Conservation (phyloP, 139 green algal species). For the Raphidocelis subcapitata region DNA sequence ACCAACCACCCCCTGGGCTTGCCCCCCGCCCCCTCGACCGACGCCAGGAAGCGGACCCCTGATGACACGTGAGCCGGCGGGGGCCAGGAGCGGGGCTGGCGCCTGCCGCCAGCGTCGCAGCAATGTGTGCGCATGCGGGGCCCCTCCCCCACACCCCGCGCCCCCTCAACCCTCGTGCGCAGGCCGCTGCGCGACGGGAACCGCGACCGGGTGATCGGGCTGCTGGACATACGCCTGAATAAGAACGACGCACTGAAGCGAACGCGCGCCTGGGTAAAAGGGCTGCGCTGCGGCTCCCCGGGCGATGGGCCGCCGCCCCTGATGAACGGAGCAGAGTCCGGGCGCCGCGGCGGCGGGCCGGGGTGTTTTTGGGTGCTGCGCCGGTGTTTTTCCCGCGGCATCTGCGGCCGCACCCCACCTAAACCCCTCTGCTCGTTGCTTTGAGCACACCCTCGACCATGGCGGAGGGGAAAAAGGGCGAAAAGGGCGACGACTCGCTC, state of each 20-base stretch:
- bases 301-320: too few species aligned
- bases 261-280: too few species aligned
- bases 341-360: too few species aligned
- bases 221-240: conserved; percentile 79
- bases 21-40: not conserved
- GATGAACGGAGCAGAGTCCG: too few species aligned
- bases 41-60: not conserved
- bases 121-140: not conserved
- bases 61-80: not conserved
- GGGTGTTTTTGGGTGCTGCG: too few species aligned
- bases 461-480: too few species aligned
- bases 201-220: conserved; percentile 72
- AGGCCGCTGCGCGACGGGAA: conserved; percentile 80
- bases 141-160: conserved; percentile 44
- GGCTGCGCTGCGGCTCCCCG: too few species aligned
- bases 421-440: too few species aligned
- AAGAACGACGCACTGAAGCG: too few species aligned
- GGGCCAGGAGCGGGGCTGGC: not conserved
- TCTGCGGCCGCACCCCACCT: too few species aligned
- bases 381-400: too few species aligned
- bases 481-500: not conserved
- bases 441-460: too few species aligned
- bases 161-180: conserved; percentile 66
- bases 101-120: not conserved
- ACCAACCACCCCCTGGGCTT: not conserved